Percentiles rank a stretch among this genome's conserved stretches.
Conservation (phyloP, 225 moss, liverwort and hornwort genomes). For the Polytrichum formosum region DNA sequence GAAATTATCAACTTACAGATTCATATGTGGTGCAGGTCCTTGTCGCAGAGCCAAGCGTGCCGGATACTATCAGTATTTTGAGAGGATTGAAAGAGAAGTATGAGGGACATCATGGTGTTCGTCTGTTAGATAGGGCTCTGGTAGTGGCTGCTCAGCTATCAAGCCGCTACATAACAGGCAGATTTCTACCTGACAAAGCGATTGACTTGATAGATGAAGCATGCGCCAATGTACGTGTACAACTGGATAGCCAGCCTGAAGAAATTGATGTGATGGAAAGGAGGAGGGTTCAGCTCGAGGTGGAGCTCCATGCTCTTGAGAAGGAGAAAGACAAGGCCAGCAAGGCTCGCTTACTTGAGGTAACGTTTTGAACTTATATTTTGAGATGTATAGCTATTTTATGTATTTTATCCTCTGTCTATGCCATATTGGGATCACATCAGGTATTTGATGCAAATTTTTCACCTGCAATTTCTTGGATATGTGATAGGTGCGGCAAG, state of each 20-base stretch:
- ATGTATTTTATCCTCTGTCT: too few species aligned
- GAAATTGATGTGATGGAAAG: conserved; percentile 83
- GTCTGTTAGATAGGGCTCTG: conserved; percentile 75
- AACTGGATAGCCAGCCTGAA: conserved; percentile 92
- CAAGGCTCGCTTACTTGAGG: conserved; percentile 83
- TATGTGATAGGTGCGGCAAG: conserved; percentile 30
- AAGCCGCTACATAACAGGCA: conserved; percentile 76
- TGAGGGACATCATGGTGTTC: conserved; percentile 91
- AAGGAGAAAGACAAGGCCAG: conserved; percentile 95
- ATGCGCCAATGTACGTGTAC: conserved; percentile 95
- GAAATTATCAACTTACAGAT: not conserved
- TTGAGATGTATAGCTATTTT: too few species aligned
- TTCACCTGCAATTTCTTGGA: not conserved
- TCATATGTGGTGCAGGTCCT: conserved; percentile 38
- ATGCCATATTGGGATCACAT: not conserved
- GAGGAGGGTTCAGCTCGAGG: conserved; percentile 76
- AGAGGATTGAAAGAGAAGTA: conserved; percentile 94
- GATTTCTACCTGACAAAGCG: conserved; percentile 84
- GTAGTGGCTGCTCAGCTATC: conserved; percentile 91
- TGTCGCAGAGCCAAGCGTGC: conserved; percentile 83
- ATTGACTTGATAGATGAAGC: conserved; percentile 93
- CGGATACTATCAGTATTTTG: conserved; percentile 80
- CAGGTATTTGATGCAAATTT: not conserved
- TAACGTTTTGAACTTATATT: conserved; percentile 11
- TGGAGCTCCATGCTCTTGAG: conserved; percentile 90